Evolutionary conservation across 805 yeast species (phyloP), one percentile per base, ranked within the genome.

Genomic region (Metschnikowia dekortorum): DNA sequence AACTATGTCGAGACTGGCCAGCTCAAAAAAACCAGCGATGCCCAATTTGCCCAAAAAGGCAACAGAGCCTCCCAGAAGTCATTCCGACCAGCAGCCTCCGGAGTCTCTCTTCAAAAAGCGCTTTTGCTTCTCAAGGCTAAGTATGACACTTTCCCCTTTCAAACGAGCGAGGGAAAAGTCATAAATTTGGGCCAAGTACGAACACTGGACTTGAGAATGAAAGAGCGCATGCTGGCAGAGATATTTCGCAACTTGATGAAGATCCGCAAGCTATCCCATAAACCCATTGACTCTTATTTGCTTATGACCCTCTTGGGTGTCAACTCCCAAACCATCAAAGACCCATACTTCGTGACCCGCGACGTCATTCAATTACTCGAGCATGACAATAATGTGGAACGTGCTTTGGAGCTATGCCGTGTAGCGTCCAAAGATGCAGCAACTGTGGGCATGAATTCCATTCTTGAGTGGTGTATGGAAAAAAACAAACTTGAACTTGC

Each of bases 391-490:
- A 61, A 64, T 32, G 53, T 73, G 0, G 71, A 69, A 32, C 78
- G 86, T 50, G 91, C 91, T 0, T 50, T 75, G 28, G 71, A 70
- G 55, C 63, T 82, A n/a, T 69, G 78, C 3, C 69, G 74, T 39
- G 53, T 82, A 10, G 80, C 85, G 0, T 57, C 63, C 8, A 64
- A 70, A 30, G 61, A 60, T 2, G 73, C 74, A 35, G 88, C 87
- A 8, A 56, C 72, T 0, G 87, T 82, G 32, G 87, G 81, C 1
- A 77, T 82, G 80, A 87, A 87, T 54, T 72, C 77, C n/a, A 71
- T 87, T 0, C 62, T 82, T 59, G 74, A 77, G 52, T 75, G 81
- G 70, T 69, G 75, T 39, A 64, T 84, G 4, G 62, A 63, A 7
- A 57, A 69, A 8, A 73, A 76, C 2, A 73, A 75, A 22, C 62